Conservation (phyloP, 2,329 filamentous ascomycete genomes). For the Venturia pyrina region DNA sequence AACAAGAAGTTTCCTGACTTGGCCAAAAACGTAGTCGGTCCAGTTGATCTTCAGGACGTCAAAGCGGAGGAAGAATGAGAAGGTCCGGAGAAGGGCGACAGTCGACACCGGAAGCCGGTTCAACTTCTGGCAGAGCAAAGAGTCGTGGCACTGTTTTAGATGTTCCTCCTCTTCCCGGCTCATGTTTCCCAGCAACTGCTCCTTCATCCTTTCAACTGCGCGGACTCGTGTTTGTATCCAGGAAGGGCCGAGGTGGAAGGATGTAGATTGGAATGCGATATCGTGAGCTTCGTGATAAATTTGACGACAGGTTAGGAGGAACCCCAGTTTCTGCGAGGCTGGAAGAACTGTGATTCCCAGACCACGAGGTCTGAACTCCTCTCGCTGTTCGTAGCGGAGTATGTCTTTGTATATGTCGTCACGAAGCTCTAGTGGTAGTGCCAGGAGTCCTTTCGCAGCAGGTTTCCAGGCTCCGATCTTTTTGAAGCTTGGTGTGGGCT, state of each 20-base stretch:
- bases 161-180: neutral
- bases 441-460: neutral
- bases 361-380: neutral
- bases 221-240: neutral
- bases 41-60: conserved; percentile 6
- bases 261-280: neutral
- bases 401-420: neutral
- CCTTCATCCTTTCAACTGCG: neutral
- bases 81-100: neutral
- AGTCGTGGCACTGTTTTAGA: neutral
- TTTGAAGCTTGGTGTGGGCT: neutral
- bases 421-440: neutral
- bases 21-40: conserved; percentile 3
- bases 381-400: neutral
- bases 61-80: neutral
- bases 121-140: neutral
- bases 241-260: conserved; percentile 3
- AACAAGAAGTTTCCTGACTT: neutral
- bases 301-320: neutral
- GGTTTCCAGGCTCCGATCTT: neutral
- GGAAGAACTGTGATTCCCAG: neutral
- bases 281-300: neutral
- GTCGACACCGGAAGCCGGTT: neutral
- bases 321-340: neutral
- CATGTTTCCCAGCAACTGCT: neutral